Conservation (phyloP, 352 stramenopile genomes). For the Globisporangium perplexum region DNA sequence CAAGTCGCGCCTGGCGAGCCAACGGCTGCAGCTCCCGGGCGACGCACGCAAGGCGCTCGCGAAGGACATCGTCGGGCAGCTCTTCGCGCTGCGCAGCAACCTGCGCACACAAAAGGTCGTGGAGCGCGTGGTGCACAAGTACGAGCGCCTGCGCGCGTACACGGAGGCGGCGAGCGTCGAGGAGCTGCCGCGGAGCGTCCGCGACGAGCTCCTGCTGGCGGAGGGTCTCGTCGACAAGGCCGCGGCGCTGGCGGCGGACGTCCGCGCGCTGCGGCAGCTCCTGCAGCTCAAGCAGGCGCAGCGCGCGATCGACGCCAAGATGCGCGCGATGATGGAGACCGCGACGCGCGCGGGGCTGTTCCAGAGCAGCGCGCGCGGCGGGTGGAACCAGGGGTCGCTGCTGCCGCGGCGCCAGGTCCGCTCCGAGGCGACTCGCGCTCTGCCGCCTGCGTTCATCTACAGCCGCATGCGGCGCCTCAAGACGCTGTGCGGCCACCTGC, state of each 20-base stretch:
- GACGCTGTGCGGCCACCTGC: slow-evolving; percentile 90
- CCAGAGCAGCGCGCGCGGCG: slow-evolving; percentile 34
- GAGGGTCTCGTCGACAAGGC: slow-evolving; percentile 27
- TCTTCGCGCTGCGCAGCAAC: slow-evolving; percentile 35
- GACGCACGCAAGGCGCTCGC: slow-evolving; percentile 41
- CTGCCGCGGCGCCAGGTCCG: slow-evolving; percentile 47
- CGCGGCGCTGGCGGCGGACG: slow-evolving; percentile 55
- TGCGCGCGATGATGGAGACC: slow-evolving; percentile 29
- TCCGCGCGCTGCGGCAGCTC: slow-evolving; percentile 67
- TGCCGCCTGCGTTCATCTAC: slow-evolving; percentile 65
- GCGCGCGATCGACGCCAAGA: slow-evolving; percentile 18
- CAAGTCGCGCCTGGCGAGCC: slow-evolving; percentile 30
- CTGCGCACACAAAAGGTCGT: slow-evolving; percentile 51
- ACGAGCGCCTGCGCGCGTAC: slow-evolving; percentile 58
- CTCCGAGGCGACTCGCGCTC: slow-evolving; percentile 18
- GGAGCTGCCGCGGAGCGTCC: slow-evolving; percentile 45
- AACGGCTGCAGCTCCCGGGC: slow-evolving; percentile 25
- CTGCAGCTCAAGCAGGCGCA: slow-evolving; percentile 58
- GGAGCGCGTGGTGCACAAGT: slow-evolving; percentile 66
- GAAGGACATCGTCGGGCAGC: slow-evolving; percentile 45
- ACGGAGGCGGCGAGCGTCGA: slow-evolving; percentile 36
- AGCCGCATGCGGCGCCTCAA: slow-evolving; percentile 75
- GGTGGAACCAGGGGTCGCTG: slow-evolving; percentile 52
- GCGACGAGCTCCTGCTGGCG: slow-evolving; percentile 22
- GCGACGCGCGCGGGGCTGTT: slow-evolving; percentile 41